Conservation (phyloP, 148 eudicot genomes). For the Vaccinium macrocarpon region DNA sequence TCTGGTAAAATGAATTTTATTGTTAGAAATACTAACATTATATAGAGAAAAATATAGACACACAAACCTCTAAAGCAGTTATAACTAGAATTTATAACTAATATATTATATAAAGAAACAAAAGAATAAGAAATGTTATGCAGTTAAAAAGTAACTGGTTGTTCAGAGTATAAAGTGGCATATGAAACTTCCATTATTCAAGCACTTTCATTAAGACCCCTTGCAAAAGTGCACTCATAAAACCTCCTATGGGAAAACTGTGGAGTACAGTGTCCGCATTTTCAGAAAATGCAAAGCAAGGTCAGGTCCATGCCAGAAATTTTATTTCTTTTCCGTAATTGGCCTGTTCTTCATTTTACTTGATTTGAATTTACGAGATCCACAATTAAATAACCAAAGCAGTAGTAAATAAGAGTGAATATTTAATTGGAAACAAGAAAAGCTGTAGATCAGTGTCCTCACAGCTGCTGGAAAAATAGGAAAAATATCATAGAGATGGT, state of each 20-base stretch:
- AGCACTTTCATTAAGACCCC: not conserved
- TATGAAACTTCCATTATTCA: not conserved
- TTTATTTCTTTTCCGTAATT: not conserved
- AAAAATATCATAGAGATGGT: not conserved
- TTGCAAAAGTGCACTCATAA: not conserved
- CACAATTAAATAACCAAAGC: not conserved
- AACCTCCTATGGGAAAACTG: not conserved
- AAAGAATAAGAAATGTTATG: not conserved
- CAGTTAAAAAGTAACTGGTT: not conserved
- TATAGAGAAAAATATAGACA: not conserved
- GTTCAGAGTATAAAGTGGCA: not conserved
- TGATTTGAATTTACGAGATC: not conserved
- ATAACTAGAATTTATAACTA: not conserved
- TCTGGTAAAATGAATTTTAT: not conserved
- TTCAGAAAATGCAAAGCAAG: not conserved
- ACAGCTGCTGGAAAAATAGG: not conserved
- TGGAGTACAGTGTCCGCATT: not conserved
- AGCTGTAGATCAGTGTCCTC: not conserved
- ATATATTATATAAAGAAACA: not conserved
- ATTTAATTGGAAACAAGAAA: not conserved
- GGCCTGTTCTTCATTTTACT: not conserved
- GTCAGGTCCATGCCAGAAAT: not conserved
- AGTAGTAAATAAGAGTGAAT: not conserved
- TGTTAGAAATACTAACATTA: not conserved
- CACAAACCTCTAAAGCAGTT: not conserved